Evolutionary conservation across 2,329 filamentous ascomycete species (phyloP).

Genomic region (Chalara sp.): DNA sequence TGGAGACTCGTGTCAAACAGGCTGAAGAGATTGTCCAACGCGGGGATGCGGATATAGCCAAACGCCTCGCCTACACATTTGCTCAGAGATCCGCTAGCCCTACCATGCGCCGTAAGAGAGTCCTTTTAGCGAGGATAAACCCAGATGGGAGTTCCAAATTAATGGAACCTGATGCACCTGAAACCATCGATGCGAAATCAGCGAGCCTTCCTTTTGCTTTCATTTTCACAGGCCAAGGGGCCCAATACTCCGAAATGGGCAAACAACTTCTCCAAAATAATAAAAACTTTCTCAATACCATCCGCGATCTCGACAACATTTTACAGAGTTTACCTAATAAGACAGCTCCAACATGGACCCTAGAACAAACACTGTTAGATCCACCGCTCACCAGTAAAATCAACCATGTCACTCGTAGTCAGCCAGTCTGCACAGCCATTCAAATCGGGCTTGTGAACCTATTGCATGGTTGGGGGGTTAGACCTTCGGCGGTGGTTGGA

Average conservation of each 20-base stretch:
- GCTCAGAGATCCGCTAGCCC: neutral
- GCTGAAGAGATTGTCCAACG: neutral
- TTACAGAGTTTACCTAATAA: too few relatives aligned
- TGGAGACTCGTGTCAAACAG: neutral
- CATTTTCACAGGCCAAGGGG: neutral
- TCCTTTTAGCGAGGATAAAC: too few relatives aligned
- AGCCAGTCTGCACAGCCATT: constrained; percentile 32
- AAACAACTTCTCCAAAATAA: too few relatives aligned
- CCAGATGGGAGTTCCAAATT: too few relatives aligned
- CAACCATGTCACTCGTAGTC: too few relatives aligned
- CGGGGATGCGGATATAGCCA: neutral
- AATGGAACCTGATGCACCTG: too few relatives aligned
- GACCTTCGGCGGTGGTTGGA: constrained; percentile 32
- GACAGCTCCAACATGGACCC: too few relatives aligned
- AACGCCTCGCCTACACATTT: neutral
- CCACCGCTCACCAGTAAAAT: too few relatives aligned
- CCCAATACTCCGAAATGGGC: neutral
- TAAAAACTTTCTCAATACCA: too few relatives aligned
- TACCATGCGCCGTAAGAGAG: too few relatives aligned
- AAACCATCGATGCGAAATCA: neutral
- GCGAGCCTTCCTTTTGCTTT: neutral
- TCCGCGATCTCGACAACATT: too few relatives aligned
- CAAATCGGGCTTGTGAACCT: constrained; percentile 39
- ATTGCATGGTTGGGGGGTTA: constrained; percentile 34
- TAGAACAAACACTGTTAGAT: too few relatives aligned